These are phyloP conservation scores for Xylaria sp. DNA, from an alignment of 2,329 filamentous ascomycete species.

Conservation along the genomic window DNA sequence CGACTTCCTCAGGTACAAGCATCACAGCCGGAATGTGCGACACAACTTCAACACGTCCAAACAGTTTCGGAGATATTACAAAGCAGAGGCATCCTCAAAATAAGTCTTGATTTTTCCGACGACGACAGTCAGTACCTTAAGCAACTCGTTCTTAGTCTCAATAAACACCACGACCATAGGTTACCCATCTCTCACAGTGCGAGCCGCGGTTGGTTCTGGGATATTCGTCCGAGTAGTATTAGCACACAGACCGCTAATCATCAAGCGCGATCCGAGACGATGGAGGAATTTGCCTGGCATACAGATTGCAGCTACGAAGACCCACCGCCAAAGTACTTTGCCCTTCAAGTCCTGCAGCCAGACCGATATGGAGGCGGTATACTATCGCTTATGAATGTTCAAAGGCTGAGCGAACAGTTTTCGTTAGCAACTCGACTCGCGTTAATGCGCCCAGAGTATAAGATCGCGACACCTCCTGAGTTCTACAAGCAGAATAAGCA, in stretches of 20 bases:
- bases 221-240: conserved; percentile 43
- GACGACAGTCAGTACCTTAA: conserved; percentile 43
- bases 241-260: conserved; percentile 41
- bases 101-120: neutral
- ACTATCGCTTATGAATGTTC: conserved; percentile 16
- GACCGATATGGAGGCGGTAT: conserved; percentile 37
- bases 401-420: conserved; percentile 3
- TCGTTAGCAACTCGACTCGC: neutral
- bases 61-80: neutral
- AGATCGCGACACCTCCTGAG: conserved; percentile 5
- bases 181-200: conserved; percentile 50
- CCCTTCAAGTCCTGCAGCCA: conserved; percentile 49
- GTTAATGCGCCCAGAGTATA: conserved; percentile 12
- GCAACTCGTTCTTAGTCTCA: conserved; percentile 42
- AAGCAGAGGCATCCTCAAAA: neutral
- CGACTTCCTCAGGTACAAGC: neutral
- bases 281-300: conserved; percentile 51
- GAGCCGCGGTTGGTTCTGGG: conserved; percentile 52
- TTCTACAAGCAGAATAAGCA: conserved; percentile 1
- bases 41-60: neutral
- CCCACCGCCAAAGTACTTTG: conserved; percentile 46
- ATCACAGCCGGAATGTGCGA: neutral
- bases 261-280: conserved; percentile 50
- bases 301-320: conserved; percentile 52
- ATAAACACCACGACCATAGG: conserved; percentile 43